Conservation (phyloP, 768 basidiomycete species). For the Mycena maculata region DNA sequence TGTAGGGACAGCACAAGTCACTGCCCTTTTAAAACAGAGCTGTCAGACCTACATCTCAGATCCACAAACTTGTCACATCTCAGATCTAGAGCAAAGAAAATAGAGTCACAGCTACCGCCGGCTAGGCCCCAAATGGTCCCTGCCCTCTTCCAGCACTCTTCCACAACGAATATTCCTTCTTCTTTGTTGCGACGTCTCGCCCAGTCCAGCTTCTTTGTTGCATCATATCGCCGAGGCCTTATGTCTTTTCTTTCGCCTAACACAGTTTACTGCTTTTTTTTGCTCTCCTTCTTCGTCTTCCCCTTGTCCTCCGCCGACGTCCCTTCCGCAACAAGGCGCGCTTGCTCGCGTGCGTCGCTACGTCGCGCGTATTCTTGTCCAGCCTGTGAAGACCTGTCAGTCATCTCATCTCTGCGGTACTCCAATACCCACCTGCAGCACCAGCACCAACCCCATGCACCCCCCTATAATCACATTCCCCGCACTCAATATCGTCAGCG, state of each 20-base stretch:
- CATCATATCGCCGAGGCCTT: too few species aligned
- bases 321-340: too few species aligned
- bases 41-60: too few species aligned
- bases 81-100: too few species aligned
- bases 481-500: constrained; percentile 84
- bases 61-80: too few species aligned
- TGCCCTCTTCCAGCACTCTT: too few species aligned
- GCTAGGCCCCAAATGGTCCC: too few species aligned
- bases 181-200: too few species aligned
- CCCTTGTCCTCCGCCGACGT: constrained; percentile 46
- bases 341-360: constrained; percentile 62
- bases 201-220: too few species aligned
- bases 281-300: constrained; percentile 43
- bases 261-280: constrained; percentile 58
- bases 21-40: not conserved
- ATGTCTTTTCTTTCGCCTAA: too few species aligned
- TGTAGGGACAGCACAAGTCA: not conserved
- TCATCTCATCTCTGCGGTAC: constrained; percentile 21
- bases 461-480: constrained; percentile 88
- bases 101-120: too few species aligned
- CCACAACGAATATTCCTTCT: too few species aligned
- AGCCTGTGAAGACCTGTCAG: constrained; percentile 56
- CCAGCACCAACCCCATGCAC: constrained; percentile 71
- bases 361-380: constrained; percentile 88
- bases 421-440: constrained; percentile 71